Evolutionary conservation across 331 rosid species (phyloP).

Genomic region (Saraca asoca): DNA sequence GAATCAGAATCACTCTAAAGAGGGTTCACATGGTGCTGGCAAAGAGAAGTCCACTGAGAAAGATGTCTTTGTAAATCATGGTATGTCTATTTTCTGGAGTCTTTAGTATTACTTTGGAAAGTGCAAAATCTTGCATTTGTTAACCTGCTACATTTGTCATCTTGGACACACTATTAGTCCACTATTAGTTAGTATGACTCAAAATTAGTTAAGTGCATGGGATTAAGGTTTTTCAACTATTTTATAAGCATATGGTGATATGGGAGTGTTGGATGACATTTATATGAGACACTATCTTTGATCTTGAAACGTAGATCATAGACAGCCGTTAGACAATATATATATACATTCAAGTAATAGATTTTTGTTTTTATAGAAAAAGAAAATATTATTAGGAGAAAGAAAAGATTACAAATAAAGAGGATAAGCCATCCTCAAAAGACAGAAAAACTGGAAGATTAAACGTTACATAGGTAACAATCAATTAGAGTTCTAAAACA

Average conservation of each 20-base stretch:
- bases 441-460: too few species aligned
- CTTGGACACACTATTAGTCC: neutral
- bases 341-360: neutral
- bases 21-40: constrained; percentile 36
- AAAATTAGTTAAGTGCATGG: neutral
- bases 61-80: constrained; percentile 57
- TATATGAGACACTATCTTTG: neutral
- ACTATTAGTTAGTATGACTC: neutral
- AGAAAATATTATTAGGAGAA: too few species aligned
- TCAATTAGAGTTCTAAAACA: too few species aligned
- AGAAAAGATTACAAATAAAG: too few species aligned
- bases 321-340: neutral
- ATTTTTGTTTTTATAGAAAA: too few species aligned
- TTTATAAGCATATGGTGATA: neutral
- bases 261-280: neutral
- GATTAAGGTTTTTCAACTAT: constrained; percentile 2
- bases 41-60: constrained; percentile 46
- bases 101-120: neutral
- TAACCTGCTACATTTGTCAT: neutral
- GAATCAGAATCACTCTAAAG: constrained; percentile 48
- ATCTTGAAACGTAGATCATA: constrained; percentile 5
- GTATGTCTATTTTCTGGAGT: constrained; percentile 35
- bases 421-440: too few species aligned
- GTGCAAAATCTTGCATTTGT: constrained; percentile 5
- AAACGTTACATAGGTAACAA: too few species aligned